Percentiles rank a stretch among this genome's conserved stretches.
These are phyloP conservation scores for Exophiala bonariae DNA, from an alignment of 2,329 filamentous ascomycete genomes.

Conservation along the genomic window DNA sequence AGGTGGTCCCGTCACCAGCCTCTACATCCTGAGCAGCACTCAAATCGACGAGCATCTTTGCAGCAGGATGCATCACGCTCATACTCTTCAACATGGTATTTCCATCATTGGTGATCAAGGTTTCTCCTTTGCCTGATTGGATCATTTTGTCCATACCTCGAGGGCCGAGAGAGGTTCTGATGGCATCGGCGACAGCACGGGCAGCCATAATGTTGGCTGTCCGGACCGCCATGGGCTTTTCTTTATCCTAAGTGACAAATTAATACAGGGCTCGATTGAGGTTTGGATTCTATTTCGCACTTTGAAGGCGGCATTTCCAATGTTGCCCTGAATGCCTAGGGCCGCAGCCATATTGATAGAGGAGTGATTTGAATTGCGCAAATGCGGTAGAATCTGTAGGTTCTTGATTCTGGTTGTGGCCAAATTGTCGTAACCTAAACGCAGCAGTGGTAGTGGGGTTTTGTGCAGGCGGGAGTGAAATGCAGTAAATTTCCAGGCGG, in stretches of 20 bases:
- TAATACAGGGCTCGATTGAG: no score
- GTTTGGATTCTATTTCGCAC: conserved; percentile 42
- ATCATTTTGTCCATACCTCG: conserved; percentile 99
- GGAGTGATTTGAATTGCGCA: conserved; percentile 12
- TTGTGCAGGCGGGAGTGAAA: no score
- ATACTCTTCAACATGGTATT: conserved; percentile 99
- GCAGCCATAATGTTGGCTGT: conserved; percentile 96
- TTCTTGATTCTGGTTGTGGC: no score
- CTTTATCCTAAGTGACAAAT: conserved; percentile 79
- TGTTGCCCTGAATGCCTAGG: conserved; percentile 46
- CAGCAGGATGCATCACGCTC: conserved; percentile 98
- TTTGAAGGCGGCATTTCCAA: conserved; percentile 67
- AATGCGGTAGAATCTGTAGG: no score
- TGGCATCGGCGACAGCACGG: conserved; percentile 96
- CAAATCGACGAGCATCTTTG: conserved; percentile 97
- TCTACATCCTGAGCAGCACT: conserved; percentile 97
- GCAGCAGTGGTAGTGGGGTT: no score
- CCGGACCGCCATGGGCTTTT: conserved; percentile 97
- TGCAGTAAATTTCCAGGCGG: no score
- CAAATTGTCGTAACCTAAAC: no score
- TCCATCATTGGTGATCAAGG: conserved; percentile 98
- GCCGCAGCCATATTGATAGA: conserved; percentile 51
- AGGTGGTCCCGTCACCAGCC: conserved; percentile 96
- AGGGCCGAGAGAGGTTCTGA: conserved; percentile 92
- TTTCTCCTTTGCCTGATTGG: conserved; percentile 92